A percentile compares a stretch with the other conserved stretches of the same genome.
Evolutionary conservation across 306 rosid species (phyloP).

Genomic region (Hippophae tibetana): DNA sequence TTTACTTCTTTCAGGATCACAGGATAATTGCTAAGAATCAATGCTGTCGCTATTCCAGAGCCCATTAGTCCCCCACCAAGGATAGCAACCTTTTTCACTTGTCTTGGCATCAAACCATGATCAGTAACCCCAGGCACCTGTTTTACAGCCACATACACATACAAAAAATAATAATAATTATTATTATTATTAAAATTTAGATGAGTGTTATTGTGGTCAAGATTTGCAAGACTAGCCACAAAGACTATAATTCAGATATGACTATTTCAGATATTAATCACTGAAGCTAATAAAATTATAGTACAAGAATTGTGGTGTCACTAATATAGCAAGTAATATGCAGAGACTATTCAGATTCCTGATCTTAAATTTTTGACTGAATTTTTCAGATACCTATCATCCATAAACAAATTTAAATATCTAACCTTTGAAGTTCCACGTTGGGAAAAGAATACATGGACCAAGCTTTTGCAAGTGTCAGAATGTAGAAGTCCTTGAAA

Average conservation of each 20-base stretch:
- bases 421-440: constrained; percentile 92
- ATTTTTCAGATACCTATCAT: background rate
- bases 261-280: no score
- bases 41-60: constrained; percentile 89
- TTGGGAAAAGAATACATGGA: constrained; percentile 82
- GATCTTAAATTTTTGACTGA: background rate
- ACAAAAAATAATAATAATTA: background rate
- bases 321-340: no score
- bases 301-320: no score
- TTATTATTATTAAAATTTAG: no score
- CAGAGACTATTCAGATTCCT: no score
- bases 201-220: no score
- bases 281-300: no score
- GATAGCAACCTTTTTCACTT: constrained; percentile 69
- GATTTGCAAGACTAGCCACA: no score
- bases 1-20: constrained; percentile 91
- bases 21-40: constrained; percentile 62
- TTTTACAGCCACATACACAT: background rate
- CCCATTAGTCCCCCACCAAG: constrained; percentile 99
- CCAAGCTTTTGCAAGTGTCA: constrained; percentile 66
- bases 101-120: constrained; percentile 71
- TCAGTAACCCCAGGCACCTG: constrained; percentile 94
- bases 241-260: no score
- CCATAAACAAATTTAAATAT: background rate
- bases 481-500: constrained; percentile 51